A percentile compares a stretch with the other conserved stretches of the same genome.
Evolutionary conservation across 2,329 filamentous ascomycete genomes (phyloP).

Genomic region (Colletotrichum brevisporum): DNA sequence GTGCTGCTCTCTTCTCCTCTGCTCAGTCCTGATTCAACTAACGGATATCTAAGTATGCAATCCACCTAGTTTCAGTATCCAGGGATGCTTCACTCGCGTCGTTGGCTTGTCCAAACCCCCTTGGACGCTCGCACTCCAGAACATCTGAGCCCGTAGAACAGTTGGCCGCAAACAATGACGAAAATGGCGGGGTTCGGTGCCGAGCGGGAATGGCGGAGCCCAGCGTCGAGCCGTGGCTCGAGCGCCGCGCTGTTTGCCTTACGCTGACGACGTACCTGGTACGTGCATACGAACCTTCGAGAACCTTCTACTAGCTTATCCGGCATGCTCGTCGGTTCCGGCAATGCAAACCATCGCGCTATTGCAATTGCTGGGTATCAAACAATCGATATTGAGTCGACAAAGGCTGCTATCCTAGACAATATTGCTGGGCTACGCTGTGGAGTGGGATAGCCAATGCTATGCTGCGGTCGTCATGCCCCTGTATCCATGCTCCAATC

Average conservation of each 20-base stretch:
- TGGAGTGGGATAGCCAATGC: constrained; percentile 16
- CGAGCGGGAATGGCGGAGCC: constrained; percentile 38
- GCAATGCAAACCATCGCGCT: neutral
- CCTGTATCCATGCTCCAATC: constrained; percentile 13
- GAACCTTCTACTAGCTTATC: constrained; percentile 47
- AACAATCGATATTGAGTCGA: constrained; percentile 27
- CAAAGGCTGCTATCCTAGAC: constrained; percentile 5
- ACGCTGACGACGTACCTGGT: constrained; percentile 5
- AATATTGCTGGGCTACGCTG: constrained; percentile 9
- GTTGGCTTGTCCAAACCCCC: neutral
- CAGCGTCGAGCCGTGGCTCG: constrained; percentile 30
- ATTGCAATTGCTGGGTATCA: constrained; percentile 28
- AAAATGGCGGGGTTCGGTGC: constrained; percentile 37
- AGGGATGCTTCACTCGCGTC: no score
- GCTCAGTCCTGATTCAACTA: neutral
- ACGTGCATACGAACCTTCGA: constrained; percentile 47
- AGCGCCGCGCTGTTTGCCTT: constrained; percentile 8
- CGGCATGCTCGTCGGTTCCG: neutral
- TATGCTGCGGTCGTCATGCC: constrained; percentile 11
- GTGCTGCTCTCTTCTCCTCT: neutral
- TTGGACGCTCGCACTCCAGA: neutral
- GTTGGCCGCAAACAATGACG: constrained; percentile 35
- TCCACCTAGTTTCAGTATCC: neutral
- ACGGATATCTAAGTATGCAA: neutral
- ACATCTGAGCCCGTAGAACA: constrained; percentile 2